These are phyloP conservation scores for Spatholobus suberectus DNA, from an alignment of 306 rosid species.

Conservation along the genomic window DNA sequence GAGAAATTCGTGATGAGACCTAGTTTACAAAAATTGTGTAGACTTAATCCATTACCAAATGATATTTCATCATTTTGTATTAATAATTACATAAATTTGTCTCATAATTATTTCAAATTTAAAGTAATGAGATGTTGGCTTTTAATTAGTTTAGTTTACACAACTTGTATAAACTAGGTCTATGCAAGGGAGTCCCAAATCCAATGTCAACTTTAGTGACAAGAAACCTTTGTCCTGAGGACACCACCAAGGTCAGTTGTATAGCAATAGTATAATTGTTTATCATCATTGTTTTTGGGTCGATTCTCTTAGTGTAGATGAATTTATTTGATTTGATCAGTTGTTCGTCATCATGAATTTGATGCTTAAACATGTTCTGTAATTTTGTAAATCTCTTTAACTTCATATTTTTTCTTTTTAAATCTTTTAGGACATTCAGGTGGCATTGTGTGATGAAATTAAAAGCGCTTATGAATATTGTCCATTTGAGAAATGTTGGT, in stretches of 20 bases:
- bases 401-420: neutral
- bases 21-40: neutral
- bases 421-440: slow-evolving; percentile 77
- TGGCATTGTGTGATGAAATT: slow-evolving; percentile 87
- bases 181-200: no score
- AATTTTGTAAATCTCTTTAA: neutral
- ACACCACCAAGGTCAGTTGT: no score
- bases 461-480: slow-evolving; percentile 94
- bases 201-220: no score
- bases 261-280: neutral
- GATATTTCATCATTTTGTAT: neutral
- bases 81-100: neutral
- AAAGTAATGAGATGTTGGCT: neutral
- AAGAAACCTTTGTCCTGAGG: no score
- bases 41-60: neutral
- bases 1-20: neutral
- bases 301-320: neutral
- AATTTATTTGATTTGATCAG: slow-evolving; percentile 2
- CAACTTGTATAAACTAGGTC: neutral
- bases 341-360: slow-evolving; percentile 26
- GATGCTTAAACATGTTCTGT: neutral
- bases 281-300: neutral
- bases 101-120: neutral
- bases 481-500: slow-evolving; percentile 91
- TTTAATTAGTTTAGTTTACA: neutral